Conservation (phyloP, 2,329 filamentous ascomycete genomes). For the Claviceps sp. region DNA sequence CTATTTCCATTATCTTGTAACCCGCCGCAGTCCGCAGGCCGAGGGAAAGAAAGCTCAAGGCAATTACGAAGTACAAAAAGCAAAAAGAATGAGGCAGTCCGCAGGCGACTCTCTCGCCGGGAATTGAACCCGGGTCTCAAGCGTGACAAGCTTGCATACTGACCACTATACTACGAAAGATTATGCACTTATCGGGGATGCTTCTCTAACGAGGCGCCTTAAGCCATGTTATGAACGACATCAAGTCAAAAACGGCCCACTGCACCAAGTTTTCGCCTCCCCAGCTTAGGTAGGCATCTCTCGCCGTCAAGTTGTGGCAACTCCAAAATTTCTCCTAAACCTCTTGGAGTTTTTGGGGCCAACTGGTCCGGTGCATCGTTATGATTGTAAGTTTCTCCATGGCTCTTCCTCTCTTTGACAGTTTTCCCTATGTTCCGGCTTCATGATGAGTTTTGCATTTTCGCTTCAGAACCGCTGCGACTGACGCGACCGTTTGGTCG, state of each 20-base stretch:
- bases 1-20: too few relatives aligned
- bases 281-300: too few relatives aligned
- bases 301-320: not conserved
- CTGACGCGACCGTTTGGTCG: constrained; percentile 30
- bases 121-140: constrained; percentile 4
- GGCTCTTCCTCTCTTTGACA: not conserved
- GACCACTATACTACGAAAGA: constrained; percentile 4
- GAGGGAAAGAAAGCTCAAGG: not conserved
- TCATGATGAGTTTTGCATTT: constrained; percentile 29
- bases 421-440: constrained; percentile 3
- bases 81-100: not conserved
- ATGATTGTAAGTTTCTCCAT: constrained; percentile 25
- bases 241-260: not conserved
- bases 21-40: not conserved
- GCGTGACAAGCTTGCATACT: constrained; percentile 4
- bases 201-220: not conserved
- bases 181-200: not conserved
- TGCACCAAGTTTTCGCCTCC: not conserved
- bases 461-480: constrained; percentile 39
- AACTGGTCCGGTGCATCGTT: constrained; percentile 11
- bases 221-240: not conserved
- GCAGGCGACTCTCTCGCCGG: not conserved
- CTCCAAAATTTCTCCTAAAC: not conserved
- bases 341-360: not conserved
- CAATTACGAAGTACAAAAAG: not conserved